Conservation (phyloP, 495 filamentous ascomycete genomes). For the Neurospora tetraspora region DNA sequence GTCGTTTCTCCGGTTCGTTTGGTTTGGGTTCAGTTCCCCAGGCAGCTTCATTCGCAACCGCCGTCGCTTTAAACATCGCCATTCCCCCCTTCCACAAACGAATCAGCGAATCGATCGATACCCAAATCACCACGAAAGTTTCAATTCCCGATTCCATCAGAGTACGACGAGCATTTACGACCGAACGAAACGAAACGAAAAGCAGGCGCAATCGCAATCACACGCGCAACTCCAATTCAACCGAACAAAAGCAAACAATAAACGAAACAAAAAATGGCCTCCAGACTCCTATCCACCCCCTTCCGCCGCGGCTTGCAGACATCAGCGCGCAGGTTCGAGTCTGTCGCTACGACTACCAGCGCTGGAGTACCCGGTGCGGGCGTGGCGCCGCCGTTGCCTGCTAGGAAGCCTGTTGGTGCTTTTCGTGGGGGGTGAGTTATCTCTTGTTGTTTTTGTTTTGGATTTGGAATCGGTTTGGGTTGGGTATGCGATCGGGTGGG, state of each 20-base stretch:
- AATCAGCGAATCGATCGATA: not conserved
- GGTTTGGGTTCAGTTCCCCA: not conserved
- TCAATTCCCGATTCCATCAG: not conserved
- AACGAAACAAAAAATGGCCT: slow-evolving; percentile 29
- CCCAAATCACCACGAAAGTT: not conserved
- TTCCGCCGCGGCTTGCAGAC: slow-evolving; percentile 32
- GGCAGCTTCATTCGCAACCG: not conserved
- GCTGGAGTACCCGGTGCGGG: not conserved
- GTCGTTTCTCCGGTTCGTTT: not conserved
- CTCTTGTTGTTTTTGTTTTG: not conserved
- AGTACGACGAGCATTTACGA: not conserved
- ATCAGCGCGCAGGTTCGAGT: slow-evolving; percentile 33
- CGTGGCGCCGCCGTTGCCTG: slow-evolving; percentile 42
- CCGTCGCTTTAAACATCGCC: not conserved
- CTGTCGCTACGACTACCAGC: slow-evolving; percentile 5
- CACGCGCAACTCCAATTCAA: not conserved
- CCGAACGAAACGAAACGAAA: not conserved
- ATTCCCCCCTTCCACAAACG: not conserved
- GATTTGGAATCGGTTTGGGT: not conserved
- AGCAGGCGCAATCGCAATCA: not conserved
- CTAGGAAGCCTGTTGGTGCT: slow-evolving; percentile 75
- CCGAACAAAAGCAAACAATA: not conserved
- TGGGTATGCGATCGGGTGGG: not conserved
- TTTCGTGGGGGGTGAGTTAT: slow-evolving; percentile 80
- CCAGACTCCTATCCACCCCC: slow-evolving; percentile 31